Percentiles rank a stretch among this genome's conserved stretches.
phyloP scores from a whole-genome alignment of 257 asterid genomes.

The Solanum phureja region DNA sequence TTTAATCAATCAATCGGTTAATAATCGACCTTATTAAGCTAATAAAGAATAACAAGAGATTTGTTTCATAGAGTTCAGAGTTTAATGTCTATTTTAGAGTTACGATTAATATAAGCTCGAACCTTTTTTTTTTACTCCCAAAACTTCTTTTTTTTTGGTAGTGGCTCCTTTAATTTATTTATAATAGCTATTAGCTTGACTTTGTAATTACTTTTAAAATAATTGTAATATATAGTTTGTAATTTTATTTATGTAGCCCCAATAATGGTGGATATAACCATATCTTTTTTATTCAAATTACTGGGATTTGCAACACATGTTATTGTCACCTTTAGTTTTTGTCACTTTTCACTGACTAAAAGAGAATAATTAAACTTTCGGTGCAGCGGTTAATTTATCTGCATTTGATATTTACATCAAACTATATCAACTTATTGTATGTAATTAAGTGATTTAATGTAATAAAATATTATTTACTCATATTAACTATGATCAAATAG shows the following conservation, averaged over 20 bases:
- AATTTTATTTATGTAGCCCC: background rate
- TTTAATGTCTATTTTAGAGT: background rate
- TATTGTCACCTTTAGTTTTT: background rate
- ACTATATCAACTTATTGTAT: background rate
- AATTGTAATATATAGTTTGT: background rate
- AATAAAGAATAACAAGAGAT: background rate
- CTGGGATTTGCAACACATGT: background rate
- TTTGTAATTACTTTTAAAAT: background rate
- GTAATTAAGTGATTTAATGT: background rate
- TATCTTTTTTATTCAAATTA: background rate
- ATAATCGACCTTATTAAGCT: background rate
- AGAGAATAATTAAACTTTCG: background rate
- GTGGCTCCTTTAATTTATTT: background rate
- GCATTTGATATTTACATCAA: background rate
- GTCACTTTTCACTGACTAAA: background rate
- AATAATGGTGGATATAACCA: background rate
- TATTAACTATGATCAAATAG: background rate
- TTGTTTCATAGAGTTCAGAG: background rate
- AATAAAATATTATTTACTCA: background rate
- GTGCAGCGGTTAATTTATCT: background rate
- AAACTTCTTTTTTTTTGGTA: background rate
- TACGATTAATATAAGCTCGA: background rate
- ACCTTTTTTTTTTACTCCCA: accelerated
- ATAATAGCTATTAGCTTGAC: background rate
- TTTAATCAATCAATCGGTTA: background rate